These are phyloP conservation scores for Monosporozyma solicola DNA, from an alignment of 805 yeast species.

Conservation along the genomic window DNA sequence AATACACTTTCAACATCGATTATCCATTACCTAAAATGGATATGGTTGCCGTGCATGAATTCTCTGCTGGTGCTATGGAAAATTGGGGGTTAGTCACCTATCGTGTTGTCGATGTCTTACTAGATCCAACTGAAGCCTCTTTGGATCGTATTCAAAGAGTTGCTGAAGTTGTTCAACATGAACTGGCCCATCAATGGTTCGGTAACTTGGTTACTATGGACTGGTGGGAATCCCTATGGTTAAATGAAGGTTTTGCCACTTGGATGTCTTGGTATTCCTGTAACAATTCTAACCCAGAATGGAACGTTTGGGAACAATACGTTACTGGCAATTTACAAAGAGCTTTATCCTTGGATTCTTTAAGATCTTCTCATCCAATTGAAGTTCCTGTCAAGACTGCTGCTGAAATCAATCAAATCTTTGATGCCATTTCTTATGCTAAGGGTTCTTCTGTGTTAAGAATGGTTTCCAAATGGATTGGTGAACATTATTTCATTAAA, in stretches of 20 bases:
- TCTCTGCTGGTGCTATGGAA: slow-evolving; percentile 85
- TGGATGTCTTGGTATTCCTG: slow-evolving; percentile 54
- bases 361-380: slow-evolving; percentile 66
- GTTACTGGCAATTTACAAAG: slow-evolving; percentile 14
- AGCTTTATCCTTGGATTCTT: slow-evolving; percentile 45
- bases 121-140: slow-evolving; percentile 30
- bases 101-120: slow-evolving; percentile 47
- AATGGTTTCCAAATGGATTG: slow-evolving; percentile 67
- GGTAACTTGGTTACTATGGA: slow-evolving; percentile 85
- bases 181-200: slow-evolving; percentile 87
- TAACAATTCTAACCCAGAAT: slow-evolving; percentile 63
- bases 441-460: slow-evolving; percentile 73
- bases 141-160: slow-evolving; percentile 49
- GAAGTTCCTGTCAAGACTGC: slow-evolving; percentile 76
- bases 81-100: slow-evolving; percentile 79
- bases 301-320: slow-evolving; percentile 52
- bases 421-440: slow-evolving; percentile 71
- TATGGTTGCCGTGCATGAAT: slow-evolving; percentile 61
- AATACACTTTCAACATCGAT: slow-evolving; percentile 53
- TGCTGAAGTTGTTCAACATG: slow-evolving; percentile 77
- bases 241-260: slow-evolving; percentile 86
- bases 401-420: slow-evolving; percentile 70
- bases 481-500: slow-evolving; percentile 56
- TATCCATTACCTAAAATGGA: slow-evolving; percentile 80
- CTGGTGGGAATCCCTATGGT: slow-evolving; percentile 92